Evolutionary conservation across 2,329 filamentous ascomycete genomes (phyloP).

Genomic region (Davidsoniella australis): DNA sequence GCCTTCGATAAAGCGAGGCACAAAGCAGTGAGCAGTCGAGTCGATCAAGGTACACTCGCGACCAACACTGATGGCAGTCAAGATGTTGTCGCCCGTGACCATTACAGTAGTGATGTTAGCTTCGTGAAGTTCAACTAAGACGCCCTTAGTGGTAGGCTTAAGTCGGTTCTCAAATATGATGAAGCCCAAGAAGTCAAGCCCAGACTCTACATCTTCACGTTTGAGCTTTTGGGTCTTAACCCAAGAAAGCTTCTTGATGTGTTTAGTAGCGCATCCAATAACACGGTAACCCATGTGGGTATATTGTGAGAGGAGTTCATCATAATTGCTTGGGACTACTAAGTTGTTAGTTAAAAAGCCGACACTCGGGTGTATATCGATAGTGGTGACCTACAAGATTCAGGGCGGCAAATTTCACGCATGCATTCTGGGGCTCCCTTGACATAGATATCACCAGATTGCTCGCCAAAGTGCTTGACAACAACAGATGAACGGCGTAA

Average conservation of each 20-base stretch:
- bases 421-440: slow-evolving; percentile 96
- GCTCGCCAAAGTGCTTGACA: slow-evolving; percentile 71
- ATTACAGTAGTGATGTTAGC: slow-evolving; percentile 83
- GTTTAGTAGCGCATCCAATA: slow-evolving; percentile 84
- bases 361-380: background rate
- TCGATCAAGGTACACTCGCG: slow-evolving; percentile 76
- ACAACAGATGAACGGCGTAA: slow-evolving; percentile 84
- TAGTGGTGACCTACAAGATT: slow-evolving; percentile 45
- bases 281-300: slow-evolving; percentile 93
- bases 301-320: slow-evolving; percentile 75
- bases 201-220: slow-evolving; percentile 65
- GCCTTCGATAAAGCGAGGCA: slow-evolving; percentile 74
- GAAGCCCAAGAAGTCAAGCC: slow-evolving; percentile 80
- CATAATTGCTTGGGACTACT: slow-evolving; percentile 67
- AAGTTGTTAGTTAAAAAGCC: background rate
- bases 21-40: slow-evolving; percentile 71
- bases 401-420: slow-evolving; percentile 73
- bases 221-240: slow-evolving; percentile 90
- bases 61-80: slow-evolving; percentile 91
- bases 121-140: slow-evolving; percentile 64
- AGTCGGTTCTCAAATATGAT: slow-evolving; percentile 99
- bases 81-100: slow-evolving; percentile 95
- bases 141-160: slow-evolving; percentile 66
- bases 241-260: slow-evolving; percentile 78
- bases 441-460: slow-evolving; percentile 75